A percentile compares a stretch with the other conserved stretches of the same genome.
Conservation (phyloP, 768 basidiomycete species). For the Infundibulicybe gibba region DNA sequence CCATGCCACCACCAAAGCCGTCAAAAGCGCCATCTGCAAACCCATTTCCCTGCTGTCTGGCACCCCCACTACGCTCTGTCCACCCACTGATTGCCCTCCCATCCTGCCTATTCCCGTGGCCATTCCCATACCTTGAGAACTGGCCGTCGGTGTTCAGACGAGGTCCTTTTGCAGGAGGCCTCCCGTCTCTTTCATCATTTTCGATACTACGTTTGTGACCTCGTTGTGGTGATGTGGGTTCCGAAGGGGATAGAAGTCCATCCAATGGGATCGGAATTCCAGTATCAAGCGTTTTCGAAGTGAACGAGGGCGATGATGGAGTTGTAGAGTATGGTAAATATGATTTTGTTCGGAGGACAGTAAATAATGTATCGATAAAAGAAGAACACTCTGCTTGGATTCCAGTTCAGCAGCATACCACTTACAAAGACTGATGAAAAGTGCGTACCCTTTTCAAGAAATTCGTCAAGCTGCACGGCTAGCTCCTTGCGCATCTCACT, state of each 20-base stretch:
- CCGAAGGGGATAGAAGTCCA: constrained; percentile 44
- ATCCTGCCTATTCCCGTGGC: constrained; percentile 24
- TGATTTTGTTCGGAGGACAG: constrained; percentile 79
- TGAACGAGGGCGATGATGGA: constrained; percentile 35
- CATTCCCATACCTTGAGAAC: constrained; percentile 59
- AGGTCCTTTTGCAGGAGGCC: constrained; percentile 67
- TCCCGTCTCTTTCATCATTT: constrained; percentile 56
- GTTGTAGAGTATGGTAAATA: constrained; percentile 68
- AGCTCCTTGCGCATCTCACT: constrained; percentile 80
- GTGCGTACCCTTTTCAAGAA: constrained; percentile 81
- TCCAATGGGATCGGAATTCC: constrained; percentile 85
- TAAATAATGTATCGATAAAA: constrained; percentile 87
- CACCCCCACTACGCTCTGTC: constrained; percentile 29
- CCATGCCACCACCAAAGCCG: constrained; percentile 24
- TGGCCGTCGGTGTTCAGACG: constrained; percentile 62
- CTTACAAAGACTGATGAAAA: constrained; percentile 8
- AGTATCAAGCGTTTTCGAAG: constrained; percentile 43
- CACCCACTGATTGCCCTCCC: constrained; percentile 36
- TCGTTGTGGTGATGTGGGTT: constrained; percentile 44
- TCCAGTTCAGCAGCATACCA: constrained; percentile 6
- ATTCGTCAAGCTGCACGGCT: constrained; percentile 78
- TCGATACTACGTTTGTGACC: constrained; percentile 64
- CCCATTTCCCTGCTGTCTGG: constrained; percentile 25
- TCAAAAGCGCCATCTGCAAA: constrained; percentile 28
- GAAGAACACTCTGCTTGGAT: constrained; percentile 50